A percentile compares a stretch with the other conserved stretches of the same genome.
phyloP scores from a whole-genome alignment of 2,329 filamentous ascomycete species.

The Cytospora mali region DNA sequence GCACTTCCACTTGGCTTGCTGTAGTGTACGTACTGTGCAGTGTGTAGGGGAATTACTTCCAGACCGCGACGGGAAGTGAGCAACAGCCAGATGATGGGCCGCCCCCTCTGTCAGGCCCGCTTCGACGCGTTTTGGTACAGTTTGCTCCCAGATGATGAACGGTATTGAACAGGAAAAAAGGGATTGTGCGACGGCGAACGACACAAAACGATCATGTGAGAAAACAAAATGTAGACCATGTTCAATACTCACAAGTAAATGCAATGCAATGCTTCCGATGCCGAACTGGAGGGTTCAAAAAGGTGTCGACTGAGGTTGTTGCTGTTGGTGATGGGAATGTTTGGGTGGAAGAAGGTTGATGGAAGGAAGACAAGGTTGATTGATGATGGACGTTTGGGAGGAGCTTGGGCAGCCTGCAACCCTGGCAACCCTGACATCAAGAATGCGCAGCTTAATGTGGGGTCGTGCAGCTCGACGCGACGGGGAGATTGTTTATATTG shows the following conservation, averaged over 20 bases:
- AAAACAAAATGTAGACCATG: neutral
- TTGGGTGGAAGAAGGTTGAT: neutral
- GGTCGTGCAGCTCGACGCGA: slow-evolving; percentile 21
- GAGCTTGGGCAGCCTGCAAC: neutral
- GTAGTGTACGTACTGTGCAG: neutral
- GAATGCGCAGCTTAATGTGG: slow-evolving; percentile 11
- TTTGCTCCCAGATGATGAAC: neutral
- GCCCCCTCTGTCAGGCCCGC: neutral
- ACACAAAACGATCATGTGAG: neutral
- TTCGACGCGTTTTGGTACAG: neutral
- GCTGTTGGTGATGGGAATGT: neutral
- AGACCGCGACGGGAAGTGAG: neutral
- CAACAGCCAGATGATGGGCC: neutral
- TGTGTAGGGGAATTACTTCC: neutral
- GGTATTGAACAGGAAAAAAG: neutral
- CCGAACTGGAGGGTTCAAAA: neutral
- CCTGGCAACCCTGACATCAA: neutral
- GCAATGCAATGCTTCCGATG: neutral
- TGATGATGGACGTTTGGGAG: neutral
- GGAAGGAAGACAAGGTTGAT: neutral
- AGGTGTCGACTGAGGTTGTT: neutral
- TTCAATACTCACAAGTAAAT: neutral
- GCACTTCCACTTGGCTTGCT: neutral
- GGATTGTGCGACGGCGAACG: neutral
- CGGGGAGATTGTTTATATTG: slow-evolving; percentile 22